Evolutionary conservation across 2,329 filamentous ascomycete genomes (phyloP).

Genomic region (Cercospora citrullina): DNA sequence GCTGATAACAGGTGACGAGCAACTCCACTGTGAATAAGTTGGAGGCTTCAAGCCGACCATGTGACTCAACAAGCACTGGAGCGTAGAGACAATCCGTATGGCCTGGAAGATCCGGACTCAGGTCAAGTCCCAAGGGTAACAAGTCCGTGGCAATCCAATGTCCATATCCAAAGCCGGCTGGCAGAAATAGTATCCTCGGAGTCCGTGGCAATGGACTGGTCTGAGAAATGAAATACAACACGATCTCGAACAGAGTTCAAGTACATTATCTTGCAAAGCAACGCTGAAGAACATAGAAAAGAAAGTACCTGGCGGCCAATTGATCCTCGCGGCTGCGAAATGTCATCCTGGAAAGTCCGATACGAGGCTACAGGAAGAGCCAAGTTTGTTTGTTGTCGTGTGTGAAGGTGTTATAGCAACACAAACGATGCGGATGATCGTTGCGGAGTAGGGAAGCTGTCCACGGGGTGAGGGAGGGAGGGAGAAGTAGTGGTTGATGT

Average conservation of each 20-base stretch:
- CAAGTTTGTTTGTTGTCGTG: conserved; percentile 8
- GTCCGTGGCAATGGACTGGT: neutral
- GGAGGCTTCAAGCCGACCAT: neutral
- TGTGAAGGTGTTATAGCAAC: conserved; percentile 6
- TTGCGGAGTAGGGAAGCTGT: conserved; percentile 11
- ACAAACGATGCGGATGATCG: conserved; percentile 11
- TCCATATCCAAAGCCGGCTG: conserved; percentile 10
- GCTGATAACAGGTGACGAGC: conserved; percentile 12
- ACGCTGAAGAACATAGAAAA: conserved; percentile 28
- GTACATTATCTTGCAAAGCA: conserved; percentile 25
- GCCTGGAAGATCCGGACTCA: neutral
- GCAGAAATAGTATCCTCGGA: neutral
- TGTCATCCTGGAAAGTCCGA: conserved; percentile 39
- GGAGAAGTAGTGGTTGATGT: conserved; percentile 15
- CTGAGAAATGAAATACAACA: conserved; percentile 22
- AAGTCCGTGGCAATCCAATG: neutral
- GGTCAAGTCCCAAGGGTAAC: neutral
- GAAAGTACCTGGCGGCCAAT: conserved; percentile 42
- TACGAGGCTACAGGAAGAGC: conserved; percentile 31
- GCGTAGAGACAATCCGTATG: neutral
- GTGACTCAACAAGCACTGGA: neutral
- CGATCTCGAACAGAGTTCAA: conserved; percentile 18
- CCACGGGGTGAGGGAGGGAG: neutral
- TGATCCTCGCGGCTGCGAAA: conserved; percentile 41
- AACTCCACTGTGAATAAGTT: conserved; percentile 13